Conservation (phyloP, 176 grass and related monocot species). For the Canna indica region DNA sequence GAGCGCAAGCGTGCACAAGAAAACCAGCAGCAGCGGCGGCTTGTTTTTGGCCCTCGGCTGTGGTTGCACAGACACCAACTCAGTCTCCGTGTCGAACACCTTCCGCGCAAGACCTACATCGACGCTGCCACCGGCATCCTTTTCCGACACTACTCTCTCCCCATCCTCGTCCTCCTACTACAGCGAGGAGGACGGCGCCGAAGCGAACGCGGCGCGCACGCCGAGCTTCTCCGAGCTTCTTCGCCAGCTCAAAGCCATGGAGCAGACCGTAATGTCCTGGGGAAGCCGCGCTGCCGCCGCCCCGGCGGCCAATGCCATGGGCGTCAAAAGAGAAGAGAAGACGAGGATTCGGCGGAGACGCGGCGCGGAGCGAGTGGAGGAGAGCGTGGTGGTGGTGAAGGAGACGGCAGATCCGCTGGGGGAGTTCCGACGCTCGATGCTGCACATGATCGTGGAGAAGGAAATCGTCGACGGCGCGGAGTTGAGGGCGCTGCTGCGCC, state of each 20-base stretch:
- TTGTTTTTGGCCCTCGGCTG: background rate
- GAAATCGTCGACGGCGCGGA: constrained; percentile 56
- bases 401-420: constrained; percentile 63
- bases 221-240: constrained; percentile 52
- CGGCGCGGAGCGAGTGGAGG: constrained; percentile 31
- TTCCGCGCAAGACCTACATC: background rate
- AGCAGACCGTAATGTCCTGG: constrained; percentile 34
- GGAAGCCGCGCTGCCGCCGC: too few relatives aligned
- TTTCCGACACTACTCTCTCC: background rate
- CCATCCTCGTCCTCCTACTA: background rate
- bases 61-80: constrained; percentile 10
- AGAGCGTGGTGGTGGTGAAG: constrained; percentile 77
- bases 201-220: constrained; percentile 25
- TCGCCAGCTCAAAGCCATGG: constrained; percentile 48
- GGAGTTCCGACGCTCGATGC: constrained; percentile 88
- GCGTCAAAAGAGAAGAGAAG: too few relatives aligned
- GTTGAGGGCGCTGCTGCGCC: constrained; percentile 53
- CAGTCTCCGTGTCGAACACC: constrained; percentile 12
- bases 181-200: background rate
- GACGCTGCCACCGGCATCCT: background rate
- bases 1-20: background rate
- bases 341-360: too few relatives aligned
- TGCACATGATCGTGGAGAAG: constrained; percentile 83
- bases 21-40: background rate
- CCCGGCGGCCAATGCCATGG: too few relatives aligned